Evolutionary conservation across 805 yeast species (phyloP).

Genomic region (Spathaspora sp.): DNA sequence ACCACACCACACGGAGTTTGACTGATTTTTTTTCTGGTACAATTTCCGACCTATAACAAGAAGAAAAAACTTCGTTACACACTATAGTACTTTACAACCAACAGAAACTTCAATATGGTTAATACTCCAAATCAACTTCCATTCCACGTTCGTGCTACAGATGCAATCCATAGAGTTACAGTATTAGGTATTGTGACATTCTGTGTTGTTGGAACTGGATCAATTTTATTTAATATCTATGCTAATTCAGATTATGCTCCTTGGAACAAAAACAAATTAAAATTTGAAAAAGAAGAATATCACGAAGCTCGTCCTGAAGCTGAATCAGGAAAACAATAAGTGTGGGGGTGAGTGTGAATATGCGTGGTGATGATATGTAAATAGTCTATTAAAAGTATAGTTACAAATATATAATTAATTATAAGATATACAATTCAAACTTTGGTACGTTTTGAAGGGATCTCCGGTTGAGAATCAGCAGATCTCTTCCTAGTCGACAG

Average conservation of each 20-base stretch:
- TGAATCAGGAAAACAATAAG: background rate
- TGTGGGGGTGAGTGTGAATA: no score
- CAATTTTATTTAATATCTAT: conserved; percentile 37
- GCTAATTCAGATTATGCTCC: conserved; percentile 42
- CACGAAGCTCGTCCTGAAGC: conserved; percentile 14
- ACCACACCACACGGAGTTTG: background rate
- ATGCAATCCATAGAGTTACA: conserved; percentile 39
- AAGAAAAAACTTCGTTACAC: no score
- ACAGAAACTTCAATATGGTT: background rate
- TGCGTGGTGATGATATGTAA: background rate
- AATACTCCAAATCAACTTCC: conserved; percentile 23
- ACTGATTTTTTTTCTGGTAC: background rate
- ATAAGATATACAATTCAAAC: background rate
- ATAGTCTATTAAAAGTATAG: background rate
- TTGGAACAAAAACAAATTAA: conserved; percentile 38
- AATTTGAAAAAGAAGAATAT: conserved; percentile 30
- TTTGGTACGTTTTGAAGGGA: background rate
- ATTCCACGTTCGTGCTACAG: conserved; percentile 41
- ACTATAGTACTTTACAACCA: no score
- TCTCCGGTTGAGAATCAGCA: background rate
- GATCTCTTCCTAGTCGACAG: background rate
- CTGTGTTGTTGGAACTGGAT: conserved; percentile 38
- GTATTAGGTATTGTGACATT: conserved; percentile 40
- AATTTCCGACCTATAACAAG: background rate
- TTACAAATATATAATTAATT: background rate